Conservation (phyloP, 352 stramenopile genomes). For the Blastocystis sp. region DNA sequence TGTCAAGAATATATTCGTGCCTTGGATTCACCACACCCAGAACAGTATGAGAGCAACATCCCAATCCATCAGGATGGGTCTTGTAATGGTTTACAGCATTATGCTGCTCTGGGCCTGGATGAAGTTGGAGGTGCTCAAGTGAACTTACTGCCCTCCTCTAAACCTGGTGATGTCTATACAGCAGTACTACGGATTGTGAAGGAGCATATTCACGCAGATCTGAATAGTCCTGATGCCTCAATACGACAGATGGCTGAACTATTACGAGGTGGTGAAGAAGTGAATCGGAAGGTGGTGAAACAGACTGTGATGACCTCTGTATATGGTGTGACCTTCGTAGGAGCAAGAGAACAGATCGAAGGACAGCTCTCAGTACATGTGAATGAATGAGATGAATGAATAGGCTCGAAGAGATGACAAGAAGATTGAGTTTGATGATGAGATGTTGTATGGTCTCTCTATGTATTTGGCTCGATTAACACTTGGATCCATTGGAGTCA, state of each 20-base stretch:
- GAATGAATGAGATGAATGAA: constrained; percentile 64
- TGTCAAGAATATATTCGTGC: constrained; percentile 86
- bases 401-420: constrained; percentile 67
- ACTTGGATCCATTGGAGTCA: constrained; percentile 87
- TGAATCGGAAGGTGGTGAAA: constrained; percentile 86
- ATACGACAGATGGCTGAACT: constrained; percentile 52
- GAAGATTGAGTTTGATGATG: constrained; percentile 69
- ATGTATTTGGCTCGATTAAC: constrained; percentile 87
- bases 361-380: constrained; percentile 82
- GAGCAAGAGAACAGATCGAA: constrained; percentile 92
- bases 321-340: constrained; percentile 98
- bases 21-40: constrained; percentile 82
- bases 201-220: constrained; percentile 73
- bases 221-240: constrained; percentile 27
- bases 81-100: constrained; percentile 99
- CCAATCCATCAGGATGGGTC: constrained; percentile 94
- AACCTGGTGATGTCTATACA: constrained; percentile 93
- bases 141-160: constrained; percentile 85
- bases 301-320: constrained; percentile 99
- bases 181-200: constrained; percentile 80
- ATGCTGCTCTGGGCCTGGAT: constrained; percentile 91
- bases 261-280: constrained; percentile 70
- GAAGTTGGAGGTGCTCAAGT: constrained; percentile 84
- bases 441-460: constrained; percentile 76
- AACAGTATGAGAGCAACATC: constrained; percentile 85